These are phyloP conservation scores for Hyphopichia khmerensis DNA, from an alignment of 1,139 yeast species.

Conservation along the genomic window DNA sequence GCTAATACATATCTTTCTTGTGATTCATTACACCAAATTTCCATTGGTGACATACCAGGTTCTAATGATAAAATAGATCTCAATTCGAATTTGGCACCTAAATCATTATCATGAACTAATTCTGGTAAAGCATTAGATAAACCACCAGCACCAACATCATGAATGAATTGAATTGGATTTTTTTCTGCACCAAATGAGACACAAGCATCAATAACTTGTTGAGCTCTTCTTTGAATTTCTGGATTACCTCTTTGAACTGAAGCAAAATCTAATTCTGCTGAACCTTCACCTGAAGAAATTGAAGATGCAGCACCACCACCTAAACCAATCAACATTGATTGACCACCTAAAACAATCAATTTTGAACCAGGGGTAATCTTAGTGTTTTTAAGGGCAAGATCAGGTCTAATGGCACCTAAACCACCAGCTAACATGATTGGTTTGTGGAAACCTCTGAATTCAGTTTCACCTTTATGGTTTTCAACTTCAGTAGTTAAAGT, in stretches of 20 bases:
- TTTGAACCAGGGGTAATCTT: constrained; percentile 91
- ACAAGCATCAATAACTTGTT: constrained; percentile 95
- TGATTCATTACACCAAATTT: constrained; percentile 99
- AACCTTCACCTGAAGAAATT: constrained; percentile 91
- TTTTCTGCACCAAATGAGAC: constrained; percentile 67
- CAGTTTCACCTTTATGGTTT: constrained; percentile 61
- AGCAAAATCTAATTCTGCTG: constrained; percentile 95
- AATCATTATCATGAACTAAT: constrained; percentile 91
- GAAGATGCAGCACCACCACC: constrained; percentile 99
- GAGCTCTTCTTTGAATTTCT: constrained; percentile 98
- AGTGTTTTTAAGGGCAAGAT: constrained; percentile 81
- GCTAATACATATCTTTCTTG: constrained; percentile 98
- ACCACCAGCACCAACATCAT: constrained; percentile 99
- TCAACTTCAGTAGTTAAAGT: constrained; percentile 81
- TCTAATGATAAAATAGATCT: constrained; percentile 89
- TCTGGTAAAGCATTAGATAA: constrained; percentile 96
- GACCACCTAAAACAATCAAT: constrained; percentile 95
- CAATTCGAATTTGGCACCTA: constrained; percentile 91
- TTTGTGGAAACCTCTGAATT: constrained; percentile 94
- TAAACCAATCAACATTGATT: constrained; percentile 96
- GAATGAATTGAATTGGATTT: constrained; percentile 93
- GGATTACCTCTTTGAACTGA: constrained; percentile 99
- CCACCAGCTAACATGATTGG: constrained; percentile 99
- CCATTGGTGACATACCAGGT: constrained; percentile 99
- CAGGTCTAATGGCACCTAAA: constrained; percentile 94